Evolutionary conservation across 1,284 basidiomycete genomes (phyloP).

Genomic region (Nidula niveotomentosa): DNA sequence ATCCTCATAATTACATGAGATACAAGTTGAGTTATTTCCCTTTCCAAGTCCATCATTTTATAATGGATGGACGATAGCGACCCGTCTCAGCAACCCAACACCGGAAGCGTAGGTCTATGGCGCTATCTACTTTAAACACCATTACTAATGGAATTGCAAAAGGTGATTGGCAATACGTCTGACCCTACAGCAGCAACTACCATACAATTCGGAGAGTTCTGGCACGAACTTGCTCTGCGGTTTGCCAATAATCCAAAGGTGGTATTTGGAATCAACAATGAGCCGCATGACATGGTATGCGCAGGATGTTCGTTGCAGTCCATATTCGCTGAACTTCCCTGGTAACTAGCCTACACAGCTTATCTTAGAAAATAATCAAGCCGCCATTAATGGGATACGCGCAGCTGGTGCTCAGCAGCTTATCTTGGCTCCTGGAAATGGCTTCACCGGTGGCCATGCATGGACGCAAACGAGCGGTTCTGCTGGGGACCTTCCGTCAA

Average conservation of each 20-base stretch:
- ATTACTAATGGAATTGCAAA: not conserved
- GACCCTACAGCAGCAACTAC: slow-evolving; percentile 44
- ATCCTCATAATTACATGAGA: slow-evolving; percentile 50
- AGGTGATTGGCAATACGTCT: slow-evolving; percentile 43
- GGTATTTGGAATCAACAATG: slow-evolving; percentile 42
- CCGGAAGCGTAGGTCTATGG: slow-evolving; percentile 35
- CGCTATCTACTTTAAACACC: not conserved
- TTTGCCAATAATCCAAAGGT: slow-evolving; percentile 35
- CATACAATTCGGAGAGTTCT: slow-evolving; percentile 33
- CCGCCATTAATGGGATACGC: slow-evolving; percentile 42
- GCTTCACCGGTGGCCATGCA: slow-evolving; percentile 43
- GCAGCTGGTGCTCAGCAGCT: slow-evolving; percentile 38
- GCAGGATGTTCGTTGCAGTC: not conserved
- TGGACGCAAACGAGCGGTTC: slow-evolving; percentile 37
- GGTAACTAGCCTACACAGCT: slow-evolving; percentile 33
- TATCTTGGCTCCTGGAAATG: slow-evolving; percentile 45
- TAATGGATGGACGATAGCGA: slow-evolving; percentile 24
- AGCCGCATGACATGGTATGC: slow-evolving; percentile 42
- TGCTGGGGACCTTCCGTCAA: slow-evolving; percentile 30
- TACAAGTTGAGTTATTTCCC: slow-evolving; percentile 30
- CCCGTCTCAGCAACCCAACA: slow-evolving; percentile 40
- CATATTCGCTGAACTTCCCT: not conserved
- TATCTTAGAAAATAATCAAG: slow-evolving; percentile 39
- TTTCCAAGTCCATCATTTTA: too few species aligned
- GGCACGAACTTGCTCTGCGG: slow-evolving; percentile 33